Base-by-base conservation (phyloP, 1,139 yeast species). In the Suhomyces bolitotheri region DNA sequence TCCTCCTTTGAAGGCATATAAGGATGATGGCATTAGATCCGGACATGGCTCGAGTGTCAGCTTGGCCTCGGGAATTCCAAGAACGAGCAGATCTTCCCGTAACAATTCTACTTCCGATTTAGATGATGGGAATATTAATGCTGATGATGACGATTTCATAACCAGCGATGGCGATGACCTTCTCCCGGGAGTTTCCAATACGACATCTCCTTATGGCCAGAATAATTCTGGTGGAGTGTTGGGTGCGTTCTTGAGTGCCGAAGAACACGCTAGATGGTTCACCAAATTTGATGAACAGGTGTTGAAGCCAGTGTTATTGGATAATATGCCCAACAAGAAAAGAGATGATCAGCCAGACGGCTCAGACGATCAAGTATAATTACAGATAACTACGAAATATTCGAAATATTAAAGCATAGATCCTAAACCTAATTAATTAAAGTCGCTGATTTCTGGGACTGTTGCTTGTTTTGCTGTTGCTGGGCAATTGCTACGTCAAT, bases 231-330 rank as follows among this genome's bases (percentile, higher is more conserved):
- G 46, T 36, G 75, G 76, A 3, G 63, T 68, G 2, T 51, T 70
- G 26, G 69, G 71, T 2, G 66, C 73, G 4, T 64, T 71, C 40
- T 52, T 71, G 26, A 74, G 77, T 44, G 79, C 86, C 5, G 94
- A 84, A 49, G 88, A 82, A 43, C 87, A 82, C 43, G 85, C 94
- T 9, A 80, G 79, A 52, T 92, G 99, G 97, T 92, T 92, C 60
- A 82, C 88, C 16, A 83, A 80, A 50, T 87, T 92, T 57, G 99
- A 92, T 57, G 96, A 92, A 50, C 86, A 88, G 55, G 94, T 92
- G n/a, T 73, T 92, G 48, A 94, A 92, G 58, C 99, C 99, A 0
- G 97, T 92, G 0, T 73, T 92, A 40, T 72, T 92, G 44, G 98
- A 92, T 51, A 71, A 64, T 32, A 39, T 60, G 22, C 67, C 68